phyloP scores from a whole-genome alignment of 2,329 filamentous ascomycete species.

The Pseudogymnoascus sp. region DNA sequence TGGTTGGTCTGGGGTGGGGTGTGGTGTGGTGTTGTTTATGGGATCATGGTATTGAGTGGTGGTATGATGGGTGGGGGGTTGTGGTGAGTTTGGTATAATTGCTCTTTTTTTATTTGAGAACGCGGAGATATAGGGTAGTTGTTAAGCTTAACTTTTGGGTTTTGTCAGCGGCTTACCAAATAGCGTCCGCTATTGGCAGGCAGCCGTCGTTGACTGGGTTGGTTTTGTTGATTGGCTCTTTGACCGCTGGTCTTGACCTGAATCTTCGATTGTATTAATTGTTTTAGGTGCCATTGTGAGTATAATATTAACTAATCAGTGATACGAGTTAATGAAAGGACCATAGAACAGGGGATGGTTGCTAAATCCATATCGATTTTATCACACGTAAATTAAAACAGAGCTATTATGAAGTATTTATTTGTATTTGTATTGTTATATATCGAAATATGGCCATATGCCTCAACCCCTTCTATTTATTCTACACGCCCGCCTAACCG shows the following conservation, averaged over 20 bases:
- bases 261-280: background rate
- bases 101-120: background rate
- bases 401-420: background rate
- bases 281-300: background rate
- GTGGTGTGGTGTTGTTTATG: background rate
- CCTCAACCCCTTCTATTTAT: background rate
- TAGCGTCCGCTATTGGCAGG: background rate
- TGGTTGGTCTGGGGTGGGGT: background rate
- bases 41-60: background rate
- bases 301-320: background rate
- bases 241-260: background rate
- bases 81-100: background rate
- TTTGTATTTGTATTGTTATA: background rate
- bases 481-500: conserved; percentile 4
- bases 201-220: background rate
- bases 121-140: background rate
- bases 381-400: background rate
- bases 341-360: too few species aligned
- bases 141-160: background rate
- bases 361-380: background rate
- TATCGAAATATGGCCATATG: background rate
- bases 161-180: conserved; percentile 3
- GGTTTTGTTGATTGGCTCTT: background rate
- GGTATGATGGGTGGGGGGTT: background rate
- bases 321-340: too few species aligned